Evolutionary conservation across 1,139 yeast species (phyloP).

Genomic region (Arxiozyma slooffiae): DNA sequence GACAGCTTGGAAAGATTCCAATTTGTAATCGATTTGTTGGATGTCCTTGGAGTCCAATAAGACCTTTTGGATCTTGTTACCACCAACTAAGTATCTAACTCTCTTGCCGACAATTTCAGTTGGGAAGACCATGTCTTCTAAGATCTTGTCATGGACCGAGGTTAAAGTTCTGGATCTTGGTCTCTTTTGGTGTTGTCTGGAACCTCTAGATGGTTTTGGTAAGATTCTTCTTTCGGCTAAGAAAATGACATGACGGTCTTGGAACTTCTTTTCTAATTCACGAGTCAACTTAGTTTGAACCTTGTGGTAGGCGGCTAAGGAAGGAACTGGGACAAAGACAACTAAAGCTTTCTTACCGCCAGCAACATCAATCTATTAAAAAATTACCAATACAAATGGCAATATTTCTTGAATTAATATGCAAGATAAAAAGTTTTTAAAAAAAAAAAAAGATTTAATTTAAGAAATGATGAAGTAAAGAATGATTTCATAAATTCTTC

Average conservation of each 20-base stretch:
- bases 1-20: constrained; percentile 98
- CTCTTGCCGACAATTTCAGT: constrained; percentile 99
- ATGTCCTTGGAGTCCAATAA: constrained; percentile 97
- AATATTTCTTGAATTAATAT: too few relatives aligned
- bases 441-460: too few relatives aligned
- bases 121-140: constrained; percentile 99
- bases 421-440: background rate
- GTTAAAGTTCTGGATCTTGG: constrained; percentile 99
- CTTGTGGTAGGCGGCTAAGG: constrained; percentile 89
- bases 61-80: constrained; percentile 96
- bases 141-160: constrained; percentile 96
- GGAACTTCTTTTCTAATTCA: constrained; percentile 99
- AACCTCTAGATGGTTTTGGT: constrained; percentile 87
- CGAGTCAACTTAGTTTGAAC: constrained; percentile 96
- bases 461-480: too few relatives aligned
- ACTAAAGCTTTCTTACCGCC: constrained; percentile 99
- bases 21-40: constrained; percentile 94
- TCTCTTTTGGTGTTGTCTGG: constrained; percentile 96
- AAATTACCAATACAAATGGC: background rate
- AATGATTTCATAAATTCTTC: background rate
- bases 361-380: constrained; percentile 66
- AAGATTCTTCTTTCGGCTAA: constrained; percentile 99
- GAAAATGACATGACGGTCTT: constrained; percentile 99
- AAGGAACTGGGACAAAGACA: constrained; percentile 96
- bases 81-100: constrained; percentile 98